Conservation (phyloP, 2,329 filamentous ascomycete genomes). For the Coniochaeta sp. region DNA sequence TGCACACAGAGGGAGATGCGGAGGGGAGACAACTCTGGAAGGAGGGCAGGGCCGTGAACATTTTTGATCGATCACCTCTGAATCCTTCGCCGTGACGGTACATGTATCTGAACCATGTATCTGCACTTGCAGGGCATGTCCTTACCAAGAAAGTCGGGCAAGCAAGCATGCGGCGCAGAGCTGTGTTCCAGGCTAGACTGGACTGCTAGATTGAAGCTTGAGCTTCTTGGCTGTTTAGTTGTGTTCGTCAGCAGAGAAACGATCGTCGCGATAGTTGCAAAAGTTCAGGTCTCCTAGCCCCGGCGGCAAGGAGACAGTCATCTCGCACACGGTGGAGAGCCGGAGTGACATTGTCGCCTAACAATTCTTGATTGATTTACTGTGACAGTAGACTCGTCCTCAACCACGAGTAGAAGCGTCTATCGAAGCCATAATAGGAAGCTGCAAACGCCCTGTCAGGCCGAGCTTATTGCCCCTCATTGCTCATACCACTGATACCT, state of each 20-base stretch:
- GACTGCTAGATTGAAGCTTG: too few species aligned
- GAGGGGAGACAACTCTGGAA: background rate
- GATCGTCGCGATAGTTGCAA: background rate
- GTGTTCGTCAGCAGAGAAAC: background rate
- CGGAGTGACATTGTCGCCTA: background rate
- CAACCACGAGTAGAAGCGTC: background rate
- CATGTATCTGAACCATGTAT: too few species aligned
- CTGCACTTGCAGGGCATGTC: background rate
- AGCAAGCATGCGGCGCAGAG: background rate
- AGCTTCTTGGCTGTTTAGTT: background rate
- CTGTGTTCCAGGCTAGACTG: too few species aligned
- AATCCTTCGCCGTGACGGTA: background rate
- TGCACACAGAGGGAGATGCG: background rate
- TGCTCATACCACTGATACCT: too few species aligned
- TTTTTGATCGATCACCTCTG: background rate
- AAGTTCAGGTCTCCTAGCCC: background rate
- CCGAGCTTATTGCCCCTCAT: background rate
- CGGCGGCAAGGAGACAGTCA: background rate
- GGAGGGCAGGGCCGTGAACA: background rate
- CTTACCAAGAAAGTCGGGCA: background rate
- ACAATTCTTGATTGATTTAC: background rate
- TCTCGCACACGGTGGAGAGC: background rate
- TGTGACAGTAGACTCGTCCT: background rate
- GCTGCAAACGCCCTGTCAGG: background rate
- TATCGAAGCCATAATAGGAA: background rate